Percentiles rank a stretch among this genome's conserved stretches.
phyloP scores from a whole-genome alignment of 2,329 filamentous ascomycete species.

The Metarhizium rileyi region DNA sequence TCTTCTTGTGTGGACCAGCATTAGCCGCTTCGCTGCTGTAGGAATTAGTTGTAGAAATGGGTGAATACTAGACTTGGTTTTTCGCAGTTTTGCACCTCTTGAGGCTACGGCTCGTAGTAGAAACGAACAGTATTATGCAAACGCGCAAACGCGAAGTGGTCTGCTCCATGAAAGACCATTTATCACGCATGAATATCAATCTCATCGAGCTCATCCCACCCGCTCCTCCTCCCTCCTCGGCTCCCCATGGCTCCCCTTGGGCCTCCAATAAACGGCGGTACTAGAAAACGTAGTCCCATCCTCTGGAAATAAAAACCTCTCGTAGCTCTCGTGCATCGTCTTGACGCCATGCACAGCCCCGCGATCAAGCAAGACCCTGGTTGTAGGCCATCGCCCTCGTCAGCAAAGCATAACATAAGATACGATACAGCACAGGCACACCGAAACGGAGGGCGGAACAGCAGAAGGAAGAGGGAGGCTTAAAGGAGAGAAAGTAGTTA shows the following conservation, averaged over 20 bases:
- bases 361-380: conserved; percentile 1
- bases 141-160: too few relatives aligned
- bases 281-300: conserved; percentile 12
- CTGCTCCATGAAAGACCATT: too few relatives aligned
- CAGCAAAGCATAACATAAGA: too few relatives aligned
- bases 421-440: too few relatives aligned
- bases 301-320: conserved; percentile 10
- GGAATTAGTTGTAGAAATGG: neutral
- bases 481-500: neutral
- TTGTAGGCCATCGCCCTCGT: neutral
- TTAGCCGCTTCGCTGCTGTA: neutral
- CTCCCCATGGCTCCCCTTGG: neutral
- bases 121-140: too few relatives aligned
- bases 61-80: neutral
- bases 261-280: conserved; percentile 14
- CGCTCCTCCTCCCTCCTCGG: neutral
- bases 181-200: neutral
- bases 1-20: neutral
- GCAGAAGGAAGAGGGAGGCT: too few relatives aligned
- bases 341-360: conserved; percentile 6
- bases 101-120: too few relatives aligned
- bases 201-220: neutral
- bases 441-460: too few relatives aligned
- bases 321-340: conserved; percentile 11
- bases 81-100: neutral